Percentiles rank a stretch among this genome's conserved stretches.
These are phyloP conservation scores for Rubus idaeus DNA, from an alignment of 306 rosid genomes.

Conservation along the genomic window DNA sequence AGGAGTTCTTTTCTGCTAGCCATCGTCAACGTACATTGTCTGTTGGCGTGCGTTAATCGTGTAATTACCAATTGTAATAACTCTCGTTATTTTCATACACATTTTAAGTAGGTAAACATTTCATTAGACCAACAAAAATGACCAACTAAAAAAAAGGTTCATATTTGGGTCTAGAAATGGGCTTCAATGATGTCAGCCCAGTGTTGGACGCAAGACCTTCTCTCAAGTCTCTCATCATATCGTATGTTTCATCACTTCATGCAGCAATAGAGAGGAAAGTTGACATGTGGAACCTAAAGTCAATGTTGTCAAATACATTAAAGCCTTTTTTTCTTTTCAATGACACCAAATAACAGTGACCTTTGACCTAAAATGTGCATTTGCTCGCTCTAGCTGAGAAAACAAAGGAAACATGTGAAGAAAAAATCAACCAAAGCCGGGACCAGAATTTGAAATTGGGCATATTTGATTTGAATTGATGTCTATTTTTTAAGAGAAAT, in stretches of 20 bases:
- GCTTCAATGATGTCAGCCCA: not conserved
- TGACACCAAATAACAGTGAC: not conserved
- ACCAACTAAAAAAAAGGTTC: too few species aligned
- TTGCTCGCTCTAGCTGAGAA: too few species aligned
- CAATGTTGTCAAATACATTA: not conserved
- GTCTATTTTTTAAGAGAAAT: not conserved
- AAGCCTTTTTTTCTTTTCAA: not conserved
- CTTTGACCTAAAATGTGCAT: not conserved
- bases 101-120: too few species aligned
- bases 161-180: not conserved
- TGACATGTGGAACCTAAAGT: not conserved
- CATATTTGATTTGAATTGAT: not conserved
- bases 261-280: too few species aligned
- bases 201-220: not conserved
- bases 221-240: not conserved
- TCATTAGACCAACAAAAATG: too few species aligned
- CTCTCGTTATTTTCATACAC: too few species aligned
- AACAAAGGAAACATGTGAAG: not conserved
- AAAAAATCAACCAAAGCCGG: not conserved
- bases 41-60: too few species aligned
- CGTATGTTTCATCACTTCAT: too few species aligned
- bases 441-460: not conserved
- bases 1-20: too few species aligned
- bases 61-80: too few species aligned
- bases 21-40: too few species aligned